Evolutionary conservation across 371 early-diverging fungal species (phyloP), one percentile per base, ranked within the genome.

Genomic region (Chytridiales sp.): DNA sequence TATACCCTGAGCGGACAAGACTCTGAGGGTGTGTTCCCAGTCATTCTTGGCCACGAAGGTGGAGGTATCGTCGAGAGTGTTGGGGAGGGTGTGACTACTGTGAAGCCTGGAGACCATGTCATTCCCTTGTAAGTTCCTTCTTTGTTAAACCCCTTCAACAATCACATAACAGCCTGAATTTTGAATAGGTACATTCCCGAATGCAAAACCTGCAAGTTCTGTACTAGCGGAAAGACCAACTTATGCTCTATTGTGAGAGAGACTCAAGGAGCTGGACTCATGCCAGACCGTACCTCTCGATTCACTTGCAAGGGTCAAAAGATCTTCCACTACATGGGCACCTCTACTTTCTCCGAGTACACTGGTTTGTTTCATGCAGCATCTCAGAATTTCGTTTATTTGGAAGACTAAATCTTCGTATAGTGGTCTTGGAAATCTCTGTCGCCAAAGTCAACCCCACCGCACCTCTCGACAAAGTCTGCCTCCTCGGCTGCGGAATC

Each of bases 301-400:
- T 97, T 96, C 75, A 85, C 92, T 29, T 90, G 93, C 85, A 88
- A 87, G 54, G 96, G 95, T 21, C 57, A 69, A 48, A 42, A 36
- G 42, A 85, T 95, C 57, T 91, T 85, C 74, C 97, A 97, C 69
- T 95, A 90, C 75, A 96, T 97, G 97, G 97, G 97, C 17, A 89
- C 89, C 53, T 93, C 94, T 15, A 94, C 97, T 5, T 97, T 97
- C 68, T 85, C 87, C 61, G 92, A 97, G 76, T 97, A 97, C 83
- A 93, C 95, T 4, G 61, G 55, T 62, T 35, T 19, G 47, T n/a
- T n/a, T n/a, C n/a, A n/a, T n/a, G 31, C 29, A 30, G n/a, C 17
- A 32, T 44, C n/a, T 22, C 22, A 24, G 27, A 31, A 17, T 41
- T 32, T 58, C 44, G 1, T 43, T 38, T 21, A 2, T 56, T 21